Base-by-base conservation (phyloP, 2,329 filamentous ascomycete species). In the Pleoardoris graminearum region DNA sequence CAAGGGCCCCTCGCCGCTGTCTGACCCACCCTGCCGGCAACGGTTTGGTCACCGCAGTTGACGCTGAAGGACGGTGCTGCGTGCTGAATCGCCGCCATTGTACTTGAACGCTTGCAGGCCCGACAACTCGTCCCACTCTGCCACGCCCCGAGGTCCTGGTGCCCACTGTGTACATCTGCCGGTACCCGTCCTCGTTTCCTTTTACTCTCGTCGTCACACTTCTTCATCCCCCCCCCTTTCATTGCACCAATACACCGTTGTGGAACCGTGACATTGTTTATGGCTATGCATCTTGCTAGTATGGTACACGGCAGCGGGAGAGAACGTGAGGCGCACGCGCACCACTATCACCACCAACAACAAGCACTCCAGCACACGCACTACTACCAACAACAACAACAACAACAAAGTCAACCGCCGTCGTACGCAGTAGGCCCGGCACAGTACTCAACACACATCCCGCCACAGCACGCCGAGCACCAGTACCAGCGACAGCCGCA, bases 401-500 rank as follows among this genome's bases (percentile, higher is more conserved):
- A 53, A 12, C 59, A 57, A 37, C 63, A 60, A 25, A 47, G 45
- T 25, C 67, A 69, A 36, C 57, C 59, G 53, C 63, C 66, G 30
- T 53, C 46, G 29, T 72, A 72, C 54, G 53, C 63, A 33, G 55
- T 58, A 22, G 53, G 65, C 33, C 54, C 63, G 5, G 49, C 27
- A 32, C 45, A 53, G 25, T 61, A 55, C 50, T 57, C 59, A 23
- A 50, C 64, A 27, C 54, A 62, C 50, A 39, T 53, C 17, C 45
- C 60, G 52, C 36, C 50, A 7, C 62, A 69, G 42, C 51, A 59
- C 17, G 57, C 53, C 48, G 66, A 71, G 16, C 68, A 69, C 27
- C 64, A 63, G 58, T 53, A 58, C 42, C 56, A 59, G 38, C 57
- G 56, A 3, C 67, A 66, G 23, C 83, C 84, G 43, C 83, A 85